Base-by-base conservation (phyloP, 176 grass and related monocot species). In the Aegilops longissima region DNA sequence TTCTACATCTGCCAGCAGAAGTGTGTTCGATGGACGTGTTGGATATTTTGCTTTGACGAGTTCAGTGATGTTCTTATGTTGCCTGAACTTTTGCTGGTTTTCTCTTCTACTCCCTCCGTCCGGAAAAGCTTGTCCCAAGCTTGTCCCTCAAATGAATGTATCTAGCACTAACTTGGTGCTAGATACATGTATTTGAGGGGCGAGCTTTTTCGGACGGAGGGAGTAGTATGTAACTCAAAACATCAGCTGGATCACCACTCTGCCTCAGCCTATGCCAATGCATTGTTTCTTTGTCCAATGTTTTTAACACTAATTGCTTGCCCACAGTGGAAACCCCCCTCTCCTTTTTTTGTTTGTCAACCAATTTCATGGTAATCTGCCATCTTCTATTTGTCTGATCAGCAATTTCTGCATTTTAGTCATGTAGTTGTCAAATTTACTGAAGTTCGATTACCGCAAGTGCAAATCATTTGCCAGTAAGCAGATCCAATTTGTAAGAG, bases 301-400 rank as follows among this genome's bases (percentile, higher is more conserved):
- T 59, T 63, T 63, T 61, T 49, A 39, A 8, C 36, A 61, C 16
- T 83, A 59, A n/a, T 70, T 16, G 12, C 1, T 87, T 84, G n/a
- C 56, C 67, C 30, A 45, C 11, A 33, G 33, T 76, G 54, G 24
- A 68, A 72, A 58, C 52, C 14, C 30, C 33, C 44, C 35, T 45
- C 80, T 70, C 40, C 9, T 68, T 78, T 68, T 85, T 44, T 6
- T 79, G 10, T 42, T 73, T 83, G n/a, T 73, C 34, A 83, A 61
- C 23, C 1, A 29, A n/a, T 4, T 29, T 12, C 40, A 36, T n/a
- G 52, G 39, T 62, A 35, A 49, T 23, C 12, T 80, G 70, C 74
- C 29, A 39, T 80, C 39, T 39, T 65, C n/a, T 62, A 49, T 13
- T 47, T 63, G n/a, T 84, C 34, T 63, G 24, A 72, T 40, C 30